A percentile compares a stretch with the other conserved stretches of the same genome.
Evolutionary conservation across 2,329 filamentous ascomycete species (phyloP).

Genomic region (Fusarium sterilihyphosum): DNA sequence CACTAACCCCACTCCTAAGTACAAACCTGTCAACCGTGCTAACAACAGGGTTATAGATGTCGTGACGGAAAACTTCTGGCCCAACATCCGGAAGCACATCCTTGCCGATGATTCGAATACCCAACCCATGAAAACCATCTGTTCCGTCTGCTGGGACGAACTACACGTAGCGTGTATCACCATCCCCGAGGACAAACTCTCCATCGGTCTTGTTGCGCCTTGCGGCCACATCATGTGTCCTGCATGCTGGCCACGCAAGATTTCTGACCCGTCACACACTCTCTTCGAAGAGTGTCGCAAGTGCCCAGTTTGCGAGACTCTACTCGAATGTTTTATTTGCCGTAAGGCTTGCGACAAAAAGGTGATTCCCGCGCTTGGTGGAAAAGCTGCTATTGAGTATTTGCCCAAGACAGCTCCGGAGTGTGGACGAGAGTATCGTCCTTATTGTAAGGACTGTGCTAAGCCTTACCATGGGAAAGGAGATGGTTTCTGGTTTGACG

Average conservation of each 20-base stretch:
- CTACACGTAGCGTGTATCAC: neutral
- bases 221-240: slow-evolving; percentile 14
- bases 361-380: neutral
- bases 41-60: neutral
- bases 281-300: neutral
- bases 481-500: neutral
- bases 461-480: neutral
- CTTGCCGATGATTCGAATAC: neutral
- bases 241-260: slow-evolving; percentile 2
- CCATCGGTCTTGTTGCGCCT: neutral
- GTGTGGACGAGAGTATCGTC: neutral
- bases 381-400: neutral
- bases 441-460: neutral
- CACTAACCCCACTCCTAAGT: neutral
- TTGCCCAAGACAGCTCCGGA: neutral
- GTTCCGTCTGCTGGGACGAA: neutral
- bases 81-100: neutral
- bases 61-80: neutral
- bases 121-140: neutral
- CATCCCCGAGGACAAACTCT: neutral
- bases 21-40: neutral
- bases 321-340: neutral
- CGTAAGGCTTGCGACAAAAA: neutral
- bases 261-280: neutral
- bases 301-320: neutral